Conservation (phyloP, 164 flowering plant species). For the Stephania japonica region DNA sequence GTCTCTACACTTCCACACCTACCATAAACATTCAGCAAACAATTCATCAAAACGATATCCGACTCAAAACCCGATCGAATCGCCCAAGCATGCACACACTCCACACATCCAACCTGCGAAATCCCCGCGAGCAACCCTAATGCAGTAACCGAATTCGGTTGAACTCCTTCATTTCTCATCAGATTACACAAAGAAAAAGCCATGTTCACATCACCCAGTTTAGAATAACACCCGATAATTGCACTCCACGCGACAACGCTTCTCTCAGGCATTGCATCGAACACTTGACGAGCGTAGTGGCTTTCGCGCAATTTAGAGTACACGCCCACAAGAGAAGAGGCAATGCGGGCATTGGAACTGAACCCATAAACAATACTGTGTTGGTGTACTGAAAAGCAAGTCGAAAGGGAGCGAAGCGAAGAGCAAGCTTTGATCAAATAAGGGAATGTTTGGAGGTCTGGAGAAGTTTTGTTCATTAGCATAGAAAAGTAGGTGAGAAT, state of each 20-base stretch:
- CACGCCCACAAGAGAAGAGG: constrained; percentile 50
- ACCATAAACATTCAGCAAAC: constrained; percentile 53
- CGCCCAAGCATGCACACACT: constrained; percentile 48
- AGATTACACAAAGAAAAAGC: constrained; percentile 43
- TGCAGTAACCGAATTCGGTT: constrained; percentile 59
- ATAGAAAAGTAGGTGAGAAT: constrained; percentile 43
- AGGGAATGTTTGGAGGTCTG: constrained; percentile 59
- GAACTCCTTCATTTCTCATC: constrained; percentile 47
- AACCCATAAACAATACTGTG: constrained; percentile 43
- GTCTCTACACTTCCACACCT: constrained; percentile 45
- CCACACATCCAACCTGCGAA: constrained; percentile 25
- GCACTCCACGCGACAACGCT: constrained; percentile 76
- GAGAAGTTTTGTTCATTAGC: constrained; percentile 29
- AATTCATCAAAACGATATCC: constrained; percentile 43
- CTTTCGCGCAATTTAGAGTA: constrained; percentile 40
- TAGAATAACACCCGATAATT: constrained; percentile 62
- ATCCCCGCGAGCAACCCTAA: constrained; percentile 49
- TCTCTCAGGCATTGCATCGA: constrained; percentile 56
- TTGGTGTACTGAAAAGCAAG: constrained; percentile 55
- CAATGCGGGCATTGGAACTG: constrained; percentile 45
- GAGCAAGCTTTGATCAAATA: constrained; percentile 67
- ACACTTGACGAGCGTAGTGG: constrained; percentile 41
- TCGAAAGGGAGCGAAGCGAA: constrained; percentile 31
- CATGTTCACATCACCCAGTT: constrained; percentile 29
- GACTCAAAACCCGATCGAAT: constrained; percentile 38